A percentile compares a stretch with the other conserved stretches of the same genome.
These are phyloP conservation scores for Macrolepiota albuminosa DNA, from an alignment of 768 basidiomycete genomes.

Conservation along the genomic window DNA sequence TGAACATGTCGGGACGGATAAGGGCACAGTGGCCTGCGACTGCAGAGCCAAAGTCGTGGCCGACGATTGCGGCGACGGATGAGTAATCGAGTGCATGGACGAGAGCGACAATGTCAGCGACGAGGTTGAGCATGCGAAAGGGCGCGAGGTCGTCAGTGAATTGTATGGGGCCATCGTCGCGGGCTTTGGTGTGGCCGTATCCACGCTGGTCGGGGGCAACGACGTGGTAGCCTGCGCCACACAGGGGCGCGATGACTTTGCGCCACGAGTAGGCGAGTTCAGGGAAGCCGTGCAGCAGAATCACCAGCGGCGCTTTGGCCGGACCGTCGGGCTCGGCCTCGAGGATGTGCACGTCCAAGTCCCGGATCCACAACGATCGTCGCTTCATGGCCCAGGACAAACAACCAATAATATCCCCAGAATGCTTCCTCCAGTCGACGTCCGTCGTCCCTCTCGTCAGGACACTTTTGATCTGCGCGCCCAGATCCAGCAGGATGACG, in stretches of 20 bases:
- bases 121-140: slow-evolving; percentile 47
- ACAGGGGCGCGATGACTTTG: slow-evolving; percentile 47
- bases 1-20: slow-evolving; percentile 52
- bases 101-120: slow-evolving; percentile 47
- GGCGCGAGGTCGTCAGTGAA: slow-evolving; percentile 48
- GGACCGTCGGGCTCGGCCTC: slow-evolving; percentile 33
- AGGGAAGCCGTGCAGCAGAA: slow-evolving; percentile 65
- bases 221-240: slow-evolving; percentile 50
- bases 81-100: slow-evolving; percentile 46
- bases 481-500: slow-evolving; percentile 51
- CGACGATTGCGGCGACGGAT: slow-evolving; percentile 45
- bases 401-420: background rate
- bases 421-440: slow-evolving; percentile 20
- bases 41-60: slow-evolving; percentile 56
- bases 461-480: slow-evolving; percentile 75
- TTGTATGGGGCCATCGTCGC: slow-evolving; percentile 17
- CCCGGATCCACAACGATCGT: slow-evolving; percentile 32
- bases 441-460: slow-evolving; percentile 30
- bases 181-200: slow-evolving; percentile 37
- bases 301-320: slow-evolving; percentile 36
- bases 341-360: slow-evolving; percentile 48
- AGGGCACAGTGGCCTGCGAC: slow-evolving; percentile 51
- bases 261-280: slow-evolving; percentile 66
- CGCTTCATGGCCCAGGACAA: background rate
- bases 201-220: slow-evolving; percentile 62